These are phyloP conservation scores for Trametes sp. DNA, from an alignment of 1,284 basidiomycete species.

Conservation along the genomic window DNA sequence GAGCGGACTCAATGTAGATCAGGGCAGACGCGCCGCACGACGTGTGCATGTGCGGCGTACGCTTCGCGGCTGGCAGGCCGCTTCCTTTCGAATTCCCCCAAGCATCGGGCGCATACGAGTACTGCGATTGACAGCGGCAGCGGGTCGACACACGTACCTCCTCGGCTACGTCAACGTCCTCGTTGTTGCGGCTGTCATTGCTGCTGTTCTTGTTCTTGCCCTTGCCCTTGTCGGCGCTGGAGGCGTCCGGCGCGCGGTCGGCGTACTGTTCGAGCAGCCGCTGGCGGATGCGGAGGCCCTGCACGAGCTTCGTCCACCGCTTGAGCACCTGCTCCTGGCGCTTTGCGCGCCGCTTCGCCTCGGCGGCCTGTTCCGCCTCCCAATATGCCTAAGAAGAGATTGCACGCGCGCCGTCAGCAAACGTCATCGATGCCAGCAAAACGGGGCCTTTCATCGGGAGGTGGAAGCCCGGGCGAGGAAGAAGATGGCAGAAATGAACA, in stretches of 20 bases:
- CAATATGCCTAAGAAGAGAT: constrained; percentile 75
- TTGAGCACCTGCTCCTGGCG: constrained; percentile 85
- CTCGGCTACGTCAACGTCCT: neutral
- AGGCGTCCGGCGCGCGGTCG: constrained; percentile 30
- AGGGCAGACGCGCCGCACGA: too few relatives aligned
- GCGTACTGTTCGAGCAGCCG: constrained; percentile 87
- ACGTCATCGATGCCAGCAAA: neutral
- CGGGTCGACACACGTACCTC: constrained; percentile 19
- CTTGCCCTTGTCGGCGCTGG: constrained; percentile 9
- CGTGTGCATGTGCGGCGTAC: too few relatives aligned
- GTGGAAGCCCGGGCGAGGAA: neutral
- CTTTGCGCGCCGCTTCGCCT: constrained; percentile 80
- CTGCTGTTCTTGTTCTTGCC: too few relatives aligned
- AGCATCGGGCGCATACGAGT: neutral
- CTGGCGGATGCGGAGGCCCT: constrained; percentile 86
- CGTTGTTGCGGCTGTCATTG: too few relatives aligned
- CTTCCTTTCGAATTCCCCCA: neutral
- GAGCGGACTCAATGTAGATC: neutral
- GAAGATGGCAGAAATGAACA: too few relatives aligned
- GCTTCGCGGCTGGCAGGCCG: too few relatives aligned
- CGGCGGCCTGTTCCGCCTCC: constrained; percentile 81
- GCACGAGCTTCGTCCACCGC: constrained; percentile 89
- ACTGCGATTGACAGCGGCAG: neutral
- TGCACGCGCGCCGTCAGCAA: constrained; percentile 6
- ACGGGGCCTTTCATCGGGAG: constrained; percentile 6